Base-by-base conservation (phyloP, 1,284 basidiomycete species). In the Papiliotrema laurentii region DNA sequence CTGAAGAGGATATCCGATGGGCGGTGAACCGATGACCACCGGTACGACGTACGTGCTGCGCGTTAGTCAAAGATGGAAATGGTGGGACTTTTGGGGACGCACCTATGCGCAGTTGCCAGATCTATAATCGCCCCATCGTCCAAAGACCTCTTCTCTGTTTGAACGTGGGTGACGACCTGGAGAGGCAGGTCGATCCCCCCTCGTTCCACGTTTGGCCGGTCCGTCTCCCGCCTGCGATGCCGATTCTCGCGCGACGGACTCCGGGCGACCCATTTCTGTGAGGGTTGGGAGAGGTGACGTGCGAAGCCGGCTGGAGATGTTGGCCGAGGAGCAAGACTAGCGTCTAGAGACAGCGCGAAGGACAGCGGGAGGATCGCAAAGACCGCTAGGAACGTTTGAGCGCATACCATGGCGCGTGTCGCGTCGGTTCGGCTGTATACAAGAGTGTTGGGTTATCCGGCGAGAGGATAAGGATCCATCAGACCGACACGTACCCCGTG, bases 41-140 rank as follows among this genome's bases (percentile, higher is more conserved):
- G 66, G 66, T 4, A 71, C 48, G 33, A 66, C 57, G 45, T 64
- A 71, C 19, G 67, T 65, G 38, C 69, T 71, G 45, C 19, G 19
- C 11, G 22, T 14, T 18, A 39, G 6, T 25, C 18, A 19, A 5
- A 16, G 11, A 35, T 35, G 22, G 2, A 43, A 22, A 30, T 24
- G 19, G 18, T 35, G 21, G 24, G 28, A 42, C 27, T 27, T 16
- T n/a, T 25, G 5, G 18, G 18, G 22, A 21, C 58, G 51, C 43
- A 60, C 58, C 56, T 53, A 40, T 49, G 26, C 2, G 50, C 40
- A 3, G 48, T 48, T 24, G 46, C 56, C 5, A 61, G 44, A 31
- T 52, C 30, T 22, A 43, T 35, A 14, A 46, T 41, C 27, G n/a
- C 31, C 21, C 47, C 40, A 25, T 42, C 37, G 21, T 27, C 47